Base-by-base conservation (phyloP, 495 filamentous ascomycete species). In the Lichenothelia convexa region DNA sequence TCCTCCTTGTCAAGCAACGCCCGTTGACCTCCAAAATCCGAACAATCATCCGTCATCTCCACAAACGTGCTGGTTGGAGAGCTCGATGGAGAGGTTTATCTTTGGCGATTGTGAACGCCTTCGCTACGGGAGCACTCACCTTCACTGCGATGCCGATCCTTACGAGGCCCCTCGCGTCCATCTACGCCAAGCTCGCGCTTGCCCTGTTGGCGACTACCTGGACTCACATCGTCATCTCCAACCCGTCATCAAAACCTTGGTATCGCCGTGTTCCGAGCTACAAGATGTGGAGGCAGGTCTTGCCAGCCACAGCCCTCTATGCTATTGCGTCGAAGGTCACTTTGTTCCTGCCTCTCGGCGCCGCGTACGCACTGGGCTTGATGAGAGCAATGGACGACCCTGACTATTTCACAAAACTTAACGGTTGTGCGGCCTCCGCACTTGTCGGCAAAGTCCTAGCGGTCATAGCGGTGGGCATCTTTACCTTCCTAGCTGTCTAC, bases 11-110 rank as follows among this genome's bases (percentile, higher is more conserved):
- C 40, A 59, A 58, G 42, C 40, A 52, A 31, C 51, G 57, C 42
- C 76, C 73, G 40, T 63, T 78, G 50, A 80, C 76, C 24, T 61
- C 60, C 44, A 65, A 57, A 35, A 61, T 78, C 42, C 60, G 65
- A 30, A 59, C 58, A 11, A 66, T 74, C 3, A 48, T 76, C 32
- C 59, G 55, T 34, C 73, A 77, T 43, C 61, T 80, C n/a, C 57
- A 59, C 31, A 42, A 58, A 30, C 51, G 62, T 18, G 73, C 57
- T 20, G 75, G 75, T 13, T 56, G 55, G 33, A 55, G 56, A 44
- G 61, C 72, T 6, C 63, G 61, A 36, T 77, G 73, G 68, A 69
- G 73, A 15, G 74, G 71, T 35, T 45, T 69, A 7, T 27, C 24
- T 13, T 7, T 27, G 24, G 7, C 7, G 13, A 13, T 7, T 27